Evolutionary conservation across 768 basidiomycete genomes (phyloP).

Genomic region (Podaxis sp.): DNA sequence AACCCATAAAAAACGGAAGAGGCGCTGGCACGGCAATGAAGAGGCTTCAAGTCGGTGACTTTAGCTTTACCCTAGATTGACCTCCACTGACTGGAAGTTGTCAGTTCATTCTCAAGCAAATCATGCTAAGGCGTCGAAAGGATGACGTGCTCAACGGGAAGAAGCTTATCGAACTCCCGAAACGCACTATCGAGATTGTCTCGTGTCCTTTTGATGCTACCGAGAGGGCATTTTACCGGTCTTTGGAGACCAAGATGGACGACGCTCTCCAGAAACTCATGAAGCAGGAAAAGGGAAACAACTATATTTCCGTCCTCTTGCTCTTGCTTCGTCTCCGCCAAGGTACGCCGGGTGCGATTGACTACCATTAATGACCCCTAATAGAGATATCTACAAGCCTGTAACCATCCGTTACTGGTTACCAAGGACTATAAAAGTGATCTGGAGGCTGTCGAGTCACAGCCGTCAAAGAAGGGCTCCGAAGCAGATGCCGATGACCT

Average conservation of each 20-base stretch:
- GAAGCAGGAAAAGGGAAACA: constrained; percentile 50
- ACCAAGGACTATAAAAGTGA: constrained; percentile 75
- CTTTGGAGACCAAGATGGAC: constrained; percentile 68
- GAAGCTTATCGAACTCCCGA: constrained; percentile 78
- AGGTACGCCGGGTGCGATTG: constrained; percentile 46
- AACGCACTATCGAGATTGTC: constrained; percentile 66
- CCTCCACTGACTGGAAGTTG: not conserved
- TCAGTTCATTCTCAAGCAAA: constrained; percentile 75
- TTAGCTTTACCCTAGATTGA: not conserved
- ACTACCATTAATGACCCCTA: not conserved
- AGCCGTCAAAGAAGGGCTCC: constrained; percentile 49
- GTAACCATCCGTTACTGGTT: constrained; percentile 85
- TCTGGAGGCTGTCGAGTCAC: constrained; percentile 73
- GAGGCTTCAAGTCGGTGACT: constrained; percentile 63
- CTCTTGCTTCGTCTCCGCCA: constrained; percentile 84
- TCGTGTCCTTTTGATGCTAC: constrained; percentile 75
- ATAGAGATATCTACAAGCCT: constrained; percentile 50
- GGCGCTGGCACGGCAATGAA: constrained; percentile 73
- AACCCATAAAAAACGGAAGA: constrained; percentile 72
- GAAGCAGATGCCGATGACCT: constrained; percentile 72
- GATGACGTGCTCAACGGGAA: constrained; percentile 73
- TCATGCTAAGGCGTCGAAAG: constrained; percentile 92
- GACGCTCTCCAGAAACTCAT: constrained; percentile 68
- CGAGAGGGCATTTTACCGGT: constrained; percentile 79
- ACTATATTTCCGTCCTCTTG: constrained; percentile 70